Conservation (phyloP, 192 early-diverging fungal species). For the Chytriomyces sp. region DNA sequence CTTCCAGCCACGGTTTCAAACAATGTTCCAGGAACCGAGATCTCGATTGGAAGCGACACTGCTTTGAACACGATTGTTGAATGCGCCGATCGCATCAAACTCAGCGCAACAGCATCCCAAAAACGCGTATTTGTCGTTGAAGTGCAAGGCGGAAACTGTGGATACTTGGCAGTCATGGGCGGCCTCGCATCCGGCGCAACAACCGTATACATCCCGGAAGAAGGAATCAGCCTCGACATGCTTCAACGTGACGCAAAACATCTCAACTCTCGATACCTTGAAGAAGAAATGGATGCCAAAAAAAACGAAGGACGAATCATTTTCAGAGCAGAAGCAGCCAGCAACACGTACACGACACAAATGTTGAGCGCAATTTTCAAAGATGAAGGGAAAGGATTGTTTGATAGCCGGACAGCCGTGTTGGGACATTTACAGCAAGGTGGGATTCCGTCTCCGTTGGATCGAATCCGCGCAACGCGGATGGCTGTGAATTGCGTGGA, state of each 20-base stretch:
- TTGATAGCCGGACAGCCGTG: constrained; percentile 87
- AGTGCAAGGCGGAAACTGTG: constrained; percentile 94
- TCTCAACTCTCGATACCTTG: constrained; percentile 75
- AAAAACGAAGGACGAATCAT: constrained; percentile 84
- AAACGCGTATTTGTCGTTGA: constrained; percentile 96
- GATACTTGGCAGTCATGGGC: constrained; percentile 84
- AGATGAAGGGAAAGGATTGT: constrained; percentile 85
- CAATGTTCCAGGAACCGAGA: constrained; percentile 97
- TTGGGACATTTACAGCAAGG: constrained; percentile 98
- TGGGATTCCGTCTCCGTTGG: constrained; percentile 88
- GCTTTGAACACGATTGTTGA: constrained; percentile 92
- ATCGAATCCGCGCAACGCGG: constrained; percentile 89
- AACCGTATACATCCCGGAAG: constrained; percentile 92
- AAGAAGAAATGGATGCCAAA: constrained; percentile 65
- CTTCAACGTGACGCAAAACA: constrained; percentile 88
- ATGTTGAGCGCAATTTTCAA: constrained; percentile 84
- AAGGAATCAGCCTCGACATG: constrained; percentile 76
- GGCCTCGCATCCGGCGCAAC: constrained; percentile 89
- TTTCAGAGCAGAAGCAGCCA: constrained; percentile 66
- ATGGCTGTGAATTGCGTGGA: constrained; percentile 82
- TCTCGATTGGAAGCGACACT: constrained; percentile 92
- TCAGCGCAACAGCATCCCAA: constrained; percentile 87
- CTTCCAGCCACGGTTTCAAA: constrained; percentile 96
- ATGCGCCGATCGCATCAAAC: constrained; percentile 89
- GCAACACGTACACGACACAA: constrained; percentile 88